These are phyloP conservation scores for Wilcoxina mikolae DNA, from an alignment of 495 filamentous ascomycete genomes.

Conservation along the genomic window DNA sequence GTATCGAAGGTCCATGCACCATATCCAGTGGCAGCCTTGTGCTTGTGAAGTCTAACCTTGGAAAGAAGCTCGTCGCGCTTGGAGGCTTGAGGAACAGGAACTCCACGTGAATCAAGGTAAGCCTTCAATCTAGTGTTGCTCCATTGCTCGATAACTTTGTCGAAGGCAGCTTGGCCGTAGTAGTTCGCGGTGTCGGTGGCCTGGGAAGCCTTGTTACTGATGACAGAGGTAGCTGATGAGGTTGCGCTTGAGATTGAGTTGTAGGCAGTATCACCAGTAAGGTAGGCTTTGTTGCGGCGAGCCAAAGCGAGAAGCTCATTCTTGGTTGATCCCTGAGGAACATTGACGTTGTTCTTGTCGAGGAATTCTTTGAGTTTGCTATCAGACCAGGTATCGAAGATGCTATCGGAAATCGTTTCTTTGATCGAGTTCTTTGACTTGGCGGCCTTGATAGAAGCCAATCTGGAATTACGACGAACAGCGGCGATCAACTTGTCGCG, in stretches of 20 bases:
- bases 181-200: conserved; percentile 56
- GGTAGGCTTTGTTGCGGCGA: conserved; percentile 67
- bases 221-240: conserved; percentile 42
- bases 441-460: conserved; percentile 54
- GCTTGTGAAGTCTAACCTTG: conserved; percentile 52
- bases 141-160: conserved; percentile 49
- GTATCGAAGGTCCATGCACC: conserved; percentile 77
- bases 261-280: conserved; percentile 57
- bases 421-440: conserved; percentile 54
- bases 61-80: conserved; percentile 71
- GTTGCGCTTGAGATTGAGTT: conserved; percentile 24
- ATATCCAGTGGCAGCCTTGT: conserved; percentile 58
- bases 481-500: conserved; percentile 78
- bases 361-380: conserved; percentile 60
- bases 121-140: conserved; percentile 57
- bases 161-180: conserved; percentile 54
- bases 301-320: conserved; percentile 86
- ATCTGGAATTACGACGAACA: conserved; percentile 79
- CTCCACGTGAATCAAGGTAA: conserved; percentile 50
- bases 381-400: conserved; percentile 86
- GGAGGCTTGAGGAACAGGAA: conserved; percentile 59
- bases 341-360: conserved; percentile 59
- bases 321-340: conserved; percentile 76
- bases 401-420: conserved; percentile 56
- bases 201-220: conserved; percentile 59